Evolutionary conservation across 306 rosid genomes (phyloP).

Genomic region (Sophora flavescens): DNA sequence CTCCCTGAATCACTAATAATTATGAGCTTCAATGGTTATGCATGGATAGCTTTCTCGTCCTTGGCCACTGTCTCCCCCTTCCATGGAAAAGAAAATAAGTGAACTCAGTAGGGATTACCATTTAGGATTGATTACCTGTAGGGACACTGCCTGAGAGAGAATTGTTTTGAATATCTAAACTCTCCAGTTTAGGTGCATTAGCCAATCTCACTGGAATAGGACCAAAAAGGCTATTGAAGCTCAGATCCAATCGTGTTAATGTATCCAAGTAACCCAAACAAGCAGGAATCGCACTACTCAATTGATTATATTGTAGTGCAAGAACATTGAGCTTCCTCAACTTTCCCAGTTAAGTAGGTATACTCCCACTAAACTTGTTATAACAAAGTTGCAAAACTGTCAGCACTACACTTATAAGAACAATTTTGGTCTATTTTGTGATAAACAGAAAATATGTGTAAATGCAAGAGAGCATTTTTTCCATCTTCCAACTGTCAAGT

Average conservation of each 20-base stretch:
- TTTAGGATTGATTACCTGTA: conserved; percentile 54
- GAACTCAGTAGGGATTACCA: background rate
- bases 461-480: background rate
- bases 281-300: conserved; percentile 87
- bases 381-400: conserved; percentile 94
- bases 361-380: conserved; percentile 74
- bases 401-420: conserved; percentile 14
- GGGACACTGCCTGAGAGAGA: conserved; percentile 82
- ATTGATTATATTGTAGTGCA: conserved; percentile 79
- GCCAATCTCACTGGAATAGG: conserved; percentile 79
- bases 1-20: background rate
- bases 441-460: background rate
- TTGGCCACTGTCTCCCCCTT: too few relatives aligned
- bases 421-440: background rate
- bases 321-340: conserved; percentile 67
- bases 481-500: background rate
- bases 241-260: conserved; percentile 74
- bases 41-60: background rate
- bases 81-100: too few relatives aligned
- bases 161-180: conserved; percentile 74
- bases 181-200: conserved; percentile 64
- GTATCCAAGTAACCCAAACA: conserved; percentile 70
- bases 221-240: conserved; percentile 79
- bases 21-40: background rate
- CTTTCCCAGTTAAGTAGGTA: conserved; percentile 73